These are phyloP conservation scores for Aschersonia sp. DNA, from an alignment of 2,329 filamentous ascomycete species.

Conservation along the genomic window DNA sequence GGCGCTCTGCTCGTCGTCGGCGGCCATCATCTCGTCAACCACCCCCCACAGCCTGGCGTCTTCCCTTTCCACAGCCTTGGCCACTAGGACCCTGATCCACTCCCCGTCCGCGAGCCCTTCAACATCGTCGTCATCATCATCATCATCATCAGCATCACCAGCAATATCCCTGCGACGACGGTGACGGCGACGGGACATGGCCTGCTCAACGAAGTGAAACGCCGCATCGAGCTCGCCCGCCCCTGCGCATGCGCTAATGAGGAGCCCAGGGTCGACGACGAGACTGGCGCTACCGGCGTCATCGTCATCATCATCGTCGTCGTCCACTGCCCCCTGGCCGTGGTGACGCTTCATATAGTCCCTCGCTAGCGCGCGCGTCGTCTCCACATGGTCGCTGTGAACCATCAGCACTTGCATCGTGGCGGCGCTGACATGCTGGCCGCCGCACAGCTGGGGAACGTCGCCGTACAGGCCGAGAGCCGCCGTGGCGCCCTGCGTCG, in stretches of 20 bases:
- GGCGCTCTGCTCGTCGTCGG: constrained; percentile 7
- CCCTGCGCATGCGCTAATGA: constrained; percentile 15
- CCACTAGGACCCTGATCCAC: constrained; percentile 16
- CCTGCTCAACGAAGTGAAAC: constrained; percentile 14
- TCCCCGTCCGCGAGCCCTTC: background rate
- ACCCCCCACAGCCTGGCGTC: constrained; percentile 18
- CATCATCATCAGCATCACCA: background rate
- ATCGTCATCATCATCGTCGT: background rate
- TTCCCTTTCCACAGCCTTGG: constrained; percentile 12
- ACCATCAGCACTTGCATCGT: constrained; percentile 17
- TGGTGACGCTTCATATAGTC: constrained; percentile 14
- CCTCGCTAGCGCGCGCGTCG: constrained; percentile 11
- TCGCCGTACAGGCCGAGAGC: constrained; percentile 14
- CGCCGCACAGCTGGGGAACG: constrained; percentile 13
- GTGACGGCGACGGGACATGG: background rate
- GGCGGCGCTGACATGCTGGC: constrained; percentile 8
- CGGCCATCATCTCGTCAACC: constrained; percentile 15
- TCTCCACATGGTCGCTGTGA: constrained; percentile 11
- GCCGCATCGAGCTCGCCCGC: constrained; percentile 17
- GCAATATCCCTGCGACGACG: constrained; percentile 2
- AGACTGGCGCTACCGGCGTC: constrained; percentile 4
- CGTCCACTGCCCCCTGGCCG: background rate
- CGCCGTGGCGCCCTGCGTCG: constrained; percentile 1
- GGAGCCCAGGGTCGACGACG: constrained; percentile 9
- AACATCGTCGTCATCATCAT: background rate